Percentiles rank a stretch among this genome's conserved stretches.
phyloP scores from a whole-genome alignment of 139 green algal genomes.

The Pedinophyceae sp. region DNA sequence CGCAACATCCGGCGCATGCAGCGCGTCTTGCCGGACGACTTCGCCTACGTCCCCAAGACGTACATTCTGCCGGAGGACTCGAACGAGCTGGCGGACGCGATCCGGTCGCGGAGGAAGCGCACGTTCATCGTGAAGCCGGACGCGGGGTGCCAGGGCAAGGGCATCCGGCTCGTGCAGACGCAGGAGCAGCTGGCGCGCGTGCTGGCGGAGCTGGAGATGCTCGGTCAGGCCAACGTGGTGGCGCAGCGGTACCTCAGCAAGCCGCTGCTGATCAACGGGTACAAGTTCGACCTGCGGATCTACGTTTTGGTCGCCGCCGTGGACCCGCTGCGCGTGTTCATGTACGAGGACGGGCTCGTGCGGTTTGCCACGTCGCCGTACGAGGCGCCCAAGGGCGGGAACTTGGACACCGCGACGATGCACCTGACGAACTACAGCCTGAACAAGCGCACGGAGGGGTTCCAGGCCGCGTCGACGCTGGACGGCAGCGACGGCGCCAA shows the following conservation, averaged over 20 bases:
- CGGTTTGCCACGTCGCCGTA: conserved; percentile 5
- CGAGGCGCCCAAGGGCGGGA: conserved; percentile 2
- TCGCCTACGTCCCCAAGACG: conserved; percentile 40
- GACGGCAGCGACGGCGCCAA: neutral
- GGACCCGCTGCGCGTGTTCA: conserved; percentile 36
- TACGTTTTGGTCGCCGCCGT: conserved; percentile 41
- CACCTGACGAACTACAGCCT: conserved; percentile 58
- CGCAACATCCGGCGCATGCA: conserved; percentile 40
- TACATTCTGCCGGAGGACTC: conserved; percentile 47
- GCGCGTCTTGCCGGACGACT: conserved; percentile 25
- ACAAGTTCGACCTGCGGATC: conserved; percentile 52
- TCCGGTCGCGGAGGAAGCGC: conserved; percentile 20
- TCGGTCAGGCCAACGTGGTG: conserved; percentile 9
- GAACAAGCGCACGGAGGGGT: conserved; percentile 4
- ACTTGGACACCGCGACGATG: conserved; percentile 13
- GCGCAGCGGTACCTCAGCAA: conserved; percentile 33
- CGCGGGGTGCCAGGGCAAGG: conserved; percentile 51
- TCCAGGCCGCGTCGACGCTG: neutral
- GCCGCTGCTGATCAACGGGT: conserved; percentile 39
- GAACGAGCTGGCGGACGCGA: conserved; percentile 12
- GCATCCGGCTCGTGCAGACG: conserved; percentile 53
- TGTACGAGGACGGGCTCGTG: neutral
- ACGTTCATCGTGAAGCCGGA: conserved; percentile 75
- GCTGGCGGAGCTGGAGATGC: conserved; percentile 34
- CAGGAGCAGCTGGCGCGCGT: conserved; percentile 11